Evolutionary conservation across 495 filamentous ascomycete species (phyloP), one percentile per base, ranked within the genome.

Genomic region (Talaromyces nanjingensis): DNA sequence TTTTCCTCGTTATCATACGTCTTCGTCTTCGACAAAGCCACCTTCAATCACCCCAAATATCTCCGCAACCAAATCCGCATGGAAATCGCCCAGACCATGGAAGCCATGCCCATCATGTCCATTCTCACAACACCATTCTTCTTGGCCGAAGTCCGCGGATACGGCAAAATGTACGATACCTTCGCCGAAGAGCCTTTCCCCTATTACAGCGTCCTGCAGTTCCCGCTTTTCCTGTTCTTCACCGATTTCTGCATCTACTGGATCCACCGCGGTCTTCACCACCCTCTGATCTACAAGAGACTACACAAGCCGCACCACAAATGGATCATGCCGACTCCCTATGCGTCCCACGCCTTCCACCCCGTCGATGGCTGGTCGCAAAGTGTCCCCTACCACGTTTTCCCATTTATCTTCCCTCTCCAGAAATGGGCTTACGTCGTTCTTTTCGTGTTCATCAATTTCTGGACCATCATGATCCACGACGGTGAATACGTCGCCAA

Each of bases 311-410:
- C 91, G 59, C 94, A 98, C 80, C 93, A 98, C 86, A 97, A 96
- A 79, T 97, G 93, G 94, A 97, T 98, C 77, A 96, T 97, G 91
- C 94, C 94, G 5, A 96, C 92, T 6, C 93, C 93, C 11, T 97
- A 83, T 73, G 94, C 93, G 11, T 89, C 86, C 60, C 89, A 96
- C 77, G 93, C 93, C 60, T 97, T 98, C 84, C 93, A 98, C 80
- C 94, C 93, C 1, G 68, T 97, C 42, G 93, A 98, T 75, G 94
- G 94, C 71, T 97, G 86, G 79, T 82, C 88, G n/a, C 94, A 97
- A 79, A 89, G 89, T 69, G 68, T 96, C 29, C 93, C 93, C 0
- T 97, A 97, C 80, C 93, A 97, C 79, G 67, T 96, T 63, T 98
- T 93, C 77, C 91, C 93, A 5, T 93, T 96, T 76, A 74, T 97